Evolutionary conservation across 2,329 filamentous ascomycete species (phyloP).

Genomic region (Dothistroma pini): DNA sequence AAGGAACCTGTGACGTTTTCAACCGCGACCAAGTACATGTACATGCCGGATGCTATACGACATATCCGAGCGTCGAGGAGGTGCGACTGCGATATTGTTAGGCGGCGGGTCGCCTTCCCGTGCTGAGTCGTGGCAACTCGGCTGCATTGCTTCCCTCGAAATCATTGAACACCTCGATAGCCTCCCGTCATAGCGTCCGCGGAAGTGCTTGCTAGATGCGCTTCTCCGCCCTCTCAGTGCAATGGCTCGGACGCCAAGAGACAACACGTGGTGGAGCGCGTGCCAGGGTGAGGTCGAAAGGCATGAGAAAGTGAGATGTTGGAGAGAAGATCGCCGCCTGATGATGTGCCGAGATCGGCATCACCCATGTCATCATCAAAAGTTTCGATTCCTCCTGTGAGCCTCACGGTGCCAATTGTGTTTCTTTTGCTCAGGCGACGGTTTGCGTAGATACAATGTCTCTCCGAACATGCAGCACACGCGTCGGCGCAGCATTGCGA

Average conservation of each 20-base stretch:
- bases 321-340: not conserved
- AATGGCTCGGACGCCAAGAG: not conserved
- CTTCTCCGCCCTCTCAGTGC: not conserved
- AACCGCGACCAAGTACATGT: no score
- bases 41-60: no score
- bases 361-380: not conserved
- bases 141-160: no score
- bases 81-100: no score
- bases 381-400: not conserved
- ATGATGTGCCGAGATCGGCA: not conserved
- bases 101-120: no score
- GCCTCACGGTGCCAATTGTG: not conserved
- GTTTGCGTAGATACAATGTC: not conserved
- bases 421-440: not conserved
- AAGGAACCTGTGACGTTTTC: no score
- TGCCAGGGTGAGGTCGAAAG: not conserved
- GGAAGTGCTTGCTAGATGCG: not conserved
- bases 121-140: no score
- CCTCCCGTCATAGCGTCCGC: no score
- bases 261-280: not conserved
- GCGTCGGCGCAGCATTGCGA: slow-evolving; percentile 23
- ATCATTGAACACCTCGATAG: no score
- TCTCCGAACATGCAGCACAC: slow-evolving; percentile 21
- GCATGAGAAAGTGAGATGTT: not conserved
- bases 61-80: no score